A percentile compares a stretch with the other conserved stretches of the same genome.
Evolutionary conservation across 129 eudicot species (phyloP).

Genomic region (Flaveria brownii): DNA sequence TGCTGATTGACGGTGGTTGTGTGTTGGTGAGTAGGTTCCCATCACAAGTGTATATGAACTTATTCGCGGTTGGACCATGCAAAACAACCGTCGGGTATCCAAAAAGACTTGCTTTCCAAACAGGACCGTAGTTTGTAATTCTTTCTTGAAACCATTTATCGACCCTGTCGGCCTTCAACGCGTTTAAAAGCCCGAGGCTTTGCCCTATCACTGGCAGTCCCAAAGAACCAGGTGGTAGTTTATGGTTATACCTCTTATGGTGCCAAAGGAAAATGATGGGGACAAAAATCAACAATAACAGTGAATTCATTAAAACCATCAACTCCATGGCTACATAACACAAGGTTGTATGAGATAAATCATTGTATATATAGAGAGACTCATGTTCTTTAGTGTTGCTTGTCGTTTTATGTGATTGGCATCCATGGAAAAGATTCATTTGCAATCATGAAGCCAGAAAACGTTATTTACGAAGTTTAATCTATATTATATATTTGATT

Average conservation of each 20-base stretch:
- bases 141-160: constrained; percentile 40
- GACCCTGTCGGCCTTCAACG: constrained; percentile 37
- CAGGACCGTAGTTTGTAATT: constrained; percentile 36
- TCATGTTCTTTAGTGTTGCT: too few species aligned
- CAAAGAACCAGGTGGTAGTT: constrained; percentile 38
- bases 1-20: constrained; percentile 37
- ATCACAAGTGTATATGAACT: constrained; percentile 41
- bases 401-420: too few species aligned
- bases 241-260: background rate
- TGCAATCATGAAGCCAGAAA: too few species aligned
- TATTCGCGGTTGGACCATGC: constrained; percentile 44
- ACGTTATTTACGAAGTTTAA: too few species aligned
- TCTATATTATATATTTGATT: too few species aligned
- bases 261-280: constrained; percentile 1
- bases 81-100: constrained; percentile 34
- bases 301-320: background rate
- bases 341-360: background rate
- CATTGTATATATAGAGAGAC: too few species aligned
- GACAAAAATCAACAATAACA: constrained; percentile 13
- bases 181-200: constrained; percentile 32
- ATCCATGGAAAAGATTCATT: too few species aligned
- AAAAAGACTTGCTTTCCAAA: constrained; percentile 37
- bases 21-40: constrained; percentile 29
- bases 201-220: constrained; percentile 46
- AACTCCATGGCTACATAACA: constrained; percentile 23